A percentile compares a stretch with the other conserved stretches of the same genome.
Evolutionary conservation across 768 basidiomycete genomes (phyloP).

Genomic region (Pluteus cervinus): DNA sequence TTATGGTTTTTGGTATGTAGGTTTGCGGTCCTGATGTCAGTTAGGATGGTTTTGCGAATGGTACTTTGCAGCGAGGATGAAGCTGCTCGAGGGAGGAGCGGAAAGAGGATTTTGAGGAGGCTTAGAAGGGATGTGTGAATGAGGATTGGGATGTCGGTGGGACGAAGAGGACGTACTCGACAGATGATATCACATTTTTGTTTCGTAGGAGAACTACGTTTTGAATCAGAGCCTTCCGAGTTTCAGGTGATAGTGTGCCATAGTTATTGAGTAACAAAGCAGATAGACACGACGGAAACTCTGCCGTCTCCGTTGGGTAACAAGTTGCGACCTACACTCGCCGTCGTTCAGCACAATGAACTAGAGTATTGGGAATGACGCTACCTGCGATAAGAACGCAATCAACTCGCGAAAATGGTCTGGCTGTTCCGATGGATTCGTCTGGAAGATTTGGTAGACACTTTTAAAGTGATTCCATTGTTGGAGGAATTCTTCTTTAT

Average conservation of each 20-base stretch:
- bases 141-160: conserved; percentile 1
- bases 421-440: conserved; percentile 81
- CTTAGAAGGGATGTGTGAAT: conserved; percentile 43
- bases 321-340: conserved; percentile 83
- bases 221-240: conserved; percentile 79
- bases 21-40: conserved; percentile 91
- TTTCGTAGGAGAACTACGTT: conserved; percentile 92
- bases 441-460: conserved; percentile 76
- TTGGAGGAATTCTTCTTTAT: conserved; percentile 93
- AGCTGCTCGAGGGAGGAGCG: conserved; percentile 89
- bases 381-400: conserved; percentile 85
- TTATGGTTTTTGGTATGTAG: conserved; percentile 87
- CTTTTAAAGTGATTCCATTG: conserved; percentile 96
- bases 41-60: conserved; percentile 90
- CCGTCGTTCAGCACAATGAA: too few relatives aligned
- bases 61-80: conserved; percentile 77
- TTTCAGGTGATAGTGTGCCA: conserved; percentile 69
- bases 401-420: conserved; percentile 84
- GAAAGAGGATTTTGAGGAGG: conserved; percentile 86
- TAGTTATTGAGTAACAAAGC: conserved; percentile 75
- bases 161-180: conserved; percentile 58
- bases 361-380: conserved; percentile 4
- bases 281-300: conserved; percentile 79
- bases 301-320: conserved; percentile 86
- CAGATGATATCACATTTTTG: conserved; percentile 86